Evolutionary conservation across 2,329 filamentous ascomycete species (phyloP), one percentile per base, ranked within the genome.

Genomic region (Mycosphaerelloides madeirae): DNA sequence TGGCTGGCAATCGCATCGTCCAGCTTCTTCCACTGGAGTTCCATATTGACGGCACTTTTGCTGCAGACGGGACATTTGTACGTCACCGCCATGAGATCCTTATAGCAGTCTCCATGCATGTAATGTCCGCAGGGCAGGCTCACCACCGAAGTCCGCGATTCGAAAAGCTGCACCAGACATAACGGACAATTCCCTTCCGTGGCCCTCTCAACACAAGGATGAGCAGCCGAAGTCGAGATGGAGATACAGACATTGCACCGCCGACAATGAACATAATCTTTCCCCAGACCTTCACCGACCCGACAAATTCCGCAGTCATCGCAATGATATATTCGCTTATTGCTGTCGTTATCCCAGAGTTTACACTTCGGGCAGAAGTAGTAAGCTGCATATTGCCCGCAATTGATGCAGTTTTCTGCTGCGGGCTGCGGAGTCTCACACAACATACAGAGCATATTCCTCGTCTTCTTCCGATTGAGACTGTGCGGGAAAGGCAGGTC

Each of bases 201-300:
- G 7, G 89, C 90, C 38, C 88, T 80, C 66, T 97, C 93, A 55
- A 97, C 91, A 62, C 93, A 98, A 56, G 87, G 89, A 71, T 98
- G 93, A 6, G 85, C 85, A 32, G 78, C 81, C 59, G 87, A 83
- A 46, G 89, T 87, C 2, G 84, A 82, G 54, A 96, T 95, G 6
- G 87, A 85, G 60, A 97, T 93, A 69, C 93, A 98, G 19, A 94
- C 89, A 58, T 87, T 87, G 68, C 93, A 98, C 57, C 82, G 90
- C 84, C 95, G 94, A 84, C 93, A 98, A 67, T 98, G 93, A 61
- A 94, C 90, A 64, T 95, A 98, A 64, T 98, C 93, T 63, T 95
- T 97, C 3, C 93, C 91, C 22, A 98, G 72, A 1, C 93, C 93
- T 64, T 88, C 80, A 1, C 93, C 93, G 45, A 90, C 83, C 46